phyloP scores from a whole-genome alignment of 139 green algal species.

The Chlamydomonas asymmetrica region DNA sequence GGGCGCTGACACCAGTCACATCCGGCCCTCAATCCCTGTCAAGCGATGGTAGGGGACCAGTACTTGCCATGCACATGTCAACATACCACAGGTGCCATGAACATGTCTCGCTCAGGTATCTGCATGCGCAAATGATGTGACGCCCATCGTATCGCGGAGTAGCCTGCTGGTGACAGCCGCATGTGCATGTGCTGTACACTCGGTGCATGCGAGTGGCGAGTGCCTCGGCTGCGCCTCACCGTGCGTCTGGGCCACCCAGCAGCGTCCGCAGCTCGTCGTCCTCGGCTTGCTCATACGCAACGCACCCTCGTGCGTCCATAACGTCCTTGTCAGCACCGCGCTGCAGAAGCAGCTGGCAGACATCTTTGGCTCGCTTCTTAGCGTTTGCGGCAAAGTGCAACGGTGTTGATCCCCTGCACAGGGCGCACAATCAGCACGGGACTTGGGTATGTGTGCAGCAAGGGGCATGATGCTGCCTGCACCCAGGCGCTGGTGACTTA shows the following conservation, averaged over 20 bases:
- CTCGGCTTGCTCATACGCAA: constrained; percentile 44
- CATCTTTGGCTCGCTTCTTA: constrained; percentile 40
- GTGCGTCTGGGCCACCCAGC: constrained; percentile 62
- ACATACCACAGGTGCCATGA: not conserved
- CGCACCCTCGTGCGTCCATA: constrained; percentile 15
- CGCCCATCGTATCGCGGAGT: no score
- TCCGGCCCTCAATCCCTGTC: no score
- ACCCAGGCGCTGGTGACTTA: not conserved
- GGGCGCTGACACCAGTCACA: no score
- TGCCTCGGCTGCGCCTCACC: constrained; percentile 27
- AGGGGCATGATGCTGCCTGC: no score
- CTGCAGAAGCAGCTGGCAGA: constrained; percentile 52
- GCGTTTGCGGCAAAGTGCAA: constrained; percentile 70
- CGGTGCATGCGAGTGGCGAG: no score
- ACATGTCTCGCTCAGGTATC: not conserved
- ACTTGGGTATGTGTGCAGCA: not conserved
- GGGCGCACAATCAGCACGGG: not conserved
- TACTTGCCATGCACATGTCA: no score
- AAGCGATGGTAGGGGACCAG: no score
- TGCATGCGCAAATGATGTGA: no score
- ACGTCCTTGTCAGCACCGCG: constrained; percentile 43
- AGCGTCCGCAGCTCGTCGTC: constrained; percentile 50
- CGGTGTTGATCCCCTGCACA: constrained; percentile 47
- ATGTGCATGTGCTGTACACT: no score
- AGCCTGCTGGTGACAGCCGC: constrained; percentile 16